A percentile compares a stretch with the other conserved stretches of the same genome.
Conservation (phyloP, 768 basidiomycete genomes). For the Termitomyces sp. region DNA sequence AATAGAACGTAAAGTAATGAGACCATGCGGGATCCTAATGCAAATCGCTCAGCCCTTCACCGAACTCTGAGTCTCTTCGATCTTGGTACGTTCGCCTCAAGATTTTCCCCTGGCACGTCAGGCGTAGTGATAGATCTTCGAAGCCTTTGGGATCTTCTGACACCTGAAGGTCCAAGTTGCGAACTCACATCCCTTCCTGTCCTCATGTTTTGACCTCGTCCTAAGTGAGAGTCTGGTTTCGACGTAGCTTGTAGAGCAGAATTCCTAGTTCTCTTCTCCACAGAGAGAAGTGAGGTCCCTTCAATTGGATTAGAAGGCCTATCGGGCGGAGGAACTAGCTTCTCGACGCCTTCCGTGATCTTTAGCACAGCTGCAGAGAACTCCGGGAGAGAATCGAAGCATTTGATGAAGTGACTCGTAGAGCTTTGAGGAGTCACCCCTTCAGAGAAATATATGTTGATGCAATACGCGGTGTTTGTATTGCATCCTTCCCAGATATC, state of each 20-base stretch:
- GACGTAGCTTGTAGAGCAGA: background rate
- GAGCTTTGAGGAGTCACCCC: background rate
- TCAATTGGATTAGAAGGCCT: background rate
- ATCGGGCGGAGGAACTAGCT: background rate
- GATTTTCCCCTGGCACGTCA: too few species aligned
- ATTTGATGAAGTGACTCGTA: background rate
- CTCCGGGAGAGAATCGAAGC: background rate
- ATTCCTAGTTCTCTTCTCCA: too few species aligned
- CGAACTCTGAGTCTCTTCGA: background rate
- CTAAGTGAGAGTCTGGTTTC: background rate
- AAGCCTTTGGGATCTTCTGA: background rate
- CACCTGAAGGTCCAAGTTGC: background rate
- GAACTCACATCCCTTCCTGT: background rate
- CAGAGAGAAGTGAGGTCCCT: background rate
- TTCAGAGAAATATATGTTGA: background rate
- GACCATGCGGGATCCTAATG: background rate
- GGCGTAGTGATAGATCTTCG: background rate
- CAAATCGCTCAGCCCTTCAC: background rate
- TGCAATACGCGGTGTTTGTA: background rate
- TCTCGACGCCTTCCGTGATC: background rate
- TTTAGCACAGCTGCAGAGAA: background rate
- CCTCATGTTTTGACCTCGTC: background rate
- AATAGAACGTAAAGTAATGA: background rate
- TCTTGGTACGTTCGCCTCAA: background rate
- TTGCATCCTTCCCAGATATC: background rate